These are phyloP conservation scores for Flaveria trinervia DNA, from an alignment of 129 eudicot genomes.

Conservation along the genomic window DNA sequence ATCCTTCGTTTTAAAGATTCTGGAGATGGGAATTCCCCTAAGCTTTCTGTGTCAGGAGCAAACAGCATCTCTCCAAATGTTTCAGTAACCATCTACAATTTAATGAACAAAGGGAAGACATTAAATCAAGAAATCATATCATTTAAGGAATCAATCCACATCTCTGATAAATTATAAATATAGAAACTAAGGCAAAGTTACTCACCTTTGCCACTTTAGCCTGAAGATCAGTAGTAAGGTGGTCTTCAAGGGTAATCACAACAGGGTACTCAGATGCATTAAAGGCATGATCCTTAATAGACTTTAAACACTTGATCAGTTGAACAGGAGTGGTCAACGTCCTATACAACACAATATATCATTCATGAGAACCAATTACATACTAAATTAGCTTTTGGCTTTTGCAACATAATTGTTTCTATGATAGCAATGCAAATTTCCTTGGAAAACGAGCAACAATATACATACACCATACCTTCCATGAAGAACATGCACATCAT, in stretches of 20 bases:
- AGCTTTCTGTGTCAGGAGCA: constrained; percentile 57
- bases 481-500: constrained; percentile 85
- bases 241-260: constrained; percentile 93
- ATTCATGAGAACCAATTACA: not conserved
- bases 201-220: constrained; percentile 85
- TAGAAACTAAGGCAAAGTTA: constrained; percentile 11
- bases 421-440: not conserved
- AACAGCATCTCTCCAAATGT: constrained; percentile 83
- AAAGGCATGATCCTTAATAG: constrained; percentile 87
- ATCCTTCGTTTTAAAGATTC: constrained; percentile 57
- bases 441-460: constrained; percentile 15
- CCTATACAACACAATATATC: constrained; percentile 44
- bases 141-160: not conserved
- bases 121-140: constrained; percentile 5
- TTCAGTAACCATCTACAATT: constrained; percentile 73
- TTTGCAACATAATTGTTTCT: not conserved
- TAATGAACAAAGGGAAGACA: not conserved
- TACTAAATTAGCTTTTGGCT: not conserved
- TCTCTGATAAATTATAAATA: not conserved
- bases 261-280: constrained; percentile 86
- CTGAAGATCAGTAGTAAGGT: constrained; percentile 87
- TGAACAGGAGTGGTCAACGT: constrained; percentile 90
- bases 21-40: constrained; percentile 78
- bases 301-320: constrained; percentile 72
- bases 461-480: constrained; percentile 64